Evolutionary conservation across 768 basidiomycete genomes (phyloP), one percentile per base, ranked within the genome.

Genomic region (Pleurotus citrinopileatus): DNA sequence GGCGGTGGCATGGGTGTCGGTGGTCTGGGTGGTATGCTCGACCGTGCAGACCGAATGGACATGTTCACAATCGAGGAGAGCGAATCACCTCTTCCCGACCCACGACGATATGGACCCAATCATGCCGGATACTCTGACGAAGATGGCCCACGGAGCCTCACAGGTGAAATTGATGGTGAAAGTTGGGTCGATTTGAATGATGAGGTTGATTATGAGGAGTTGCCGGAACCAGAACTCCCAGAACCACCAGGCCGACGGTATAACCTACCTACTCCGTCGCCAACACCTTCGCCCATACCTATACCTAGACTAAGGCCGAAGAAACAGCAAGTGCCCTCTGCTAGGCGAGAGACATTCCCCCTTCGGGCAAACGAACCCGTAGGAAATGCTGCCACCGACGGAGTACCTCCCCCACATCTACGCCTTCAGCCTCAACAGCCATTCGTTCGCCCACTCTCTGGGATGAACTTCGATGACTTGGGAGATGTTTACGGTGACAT

Each of bases 381-480:
- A 9, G 55, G 60, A 17, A 58, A 62, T 3, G 57, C 59, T 5
- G 69, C 71, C n/a, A 64, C 68, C 7, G 68, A 67, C 20, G 63
- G 70, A n/a, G 69, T 82, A 6, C 77, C 79, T 43, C 78, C 82
- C 27, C 81, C 86, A 42, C 89, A 89, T 64, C 68, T 89, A 48
- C 85, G 87, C 26, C 64, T 89, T 15, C 87, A 89, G 62, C 78
- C 80, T 12, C 71, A 75, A 8, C 83, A 83, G 54, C 88, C 89
- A 12, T 88, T 87, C 61, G 86, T 90, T 12, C 79, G 87, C 4
- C 89, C 89, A n/a, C 69, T 83, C 34, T 86, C 88, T 8, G 87
- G 86, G 5, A 65, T 89, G 27, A 76, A 85, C 60, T 88, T 83
- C 48, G 80, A 82, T 26, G 76, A 82, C 52, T 80, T 91, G 8